These are phyloP conservation scores for Prunus yedoensis DNA, from an alignment of 331 rosid species.

Conservation along the genomic window DNA sequence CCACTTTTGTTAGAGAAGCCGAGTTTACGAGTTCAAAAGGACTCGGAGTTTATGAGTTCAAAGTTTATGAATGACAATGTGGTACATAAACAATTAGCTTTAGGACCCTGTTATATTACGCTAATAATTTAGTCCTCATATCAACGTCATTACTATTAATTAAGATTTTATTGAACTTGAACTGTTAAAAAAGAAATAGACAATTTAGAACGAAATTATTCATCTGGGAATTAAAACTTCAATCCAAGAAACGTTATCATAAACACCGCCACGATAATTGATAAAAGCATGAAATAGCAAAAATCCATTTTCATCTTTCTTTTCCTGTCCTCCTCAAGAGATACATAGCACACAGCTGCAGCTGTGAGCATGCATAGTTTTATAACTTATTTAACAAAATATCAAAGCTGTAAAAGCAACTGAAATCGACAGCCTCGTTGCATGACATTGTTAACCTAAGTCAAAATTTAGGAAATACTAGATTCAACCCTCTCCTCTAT, in stretches of 20 bases:
- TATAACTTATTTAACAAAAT: slow-evolving; percentile 38
- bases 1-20: no score
- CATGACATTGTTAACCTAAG: slow-evolving; percentile 14
- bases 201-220: neutral
- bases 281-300: neutral
- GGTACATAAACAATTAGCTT: no score
- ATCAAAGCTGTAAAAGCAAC: slow-evolving; percentile 13
- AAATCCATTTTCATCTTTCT: neutral
- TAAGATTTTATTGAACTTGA: no score
- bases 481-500: neutral
- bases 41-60: no score
- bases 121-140: no score
- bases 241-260: neutral
- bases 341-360: slow-evolving; percentile 16
- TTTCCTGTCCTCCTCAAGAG: slow-evolving; percentile 29
- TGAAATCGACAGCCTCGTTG: slow-evolving; percentile 13
- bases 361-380: slow-evolving; percentile 10
- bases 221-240: neutral
- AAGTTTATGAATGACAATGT: no score
- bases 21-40: no score
- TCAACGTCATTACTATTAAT: no score
- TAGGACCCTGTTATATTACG: no score
- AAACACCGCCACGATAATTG: neutral
- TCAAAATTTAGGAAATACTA: slow-evolving; percentile 27
- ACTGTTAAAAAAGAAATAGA: no score